These are phyloP conservation scores for Phaeomoniella chlamydospora DNA, from an alignment of 2,329 filamentous ascomycete species.

Conservation along the genomic window DNA sequence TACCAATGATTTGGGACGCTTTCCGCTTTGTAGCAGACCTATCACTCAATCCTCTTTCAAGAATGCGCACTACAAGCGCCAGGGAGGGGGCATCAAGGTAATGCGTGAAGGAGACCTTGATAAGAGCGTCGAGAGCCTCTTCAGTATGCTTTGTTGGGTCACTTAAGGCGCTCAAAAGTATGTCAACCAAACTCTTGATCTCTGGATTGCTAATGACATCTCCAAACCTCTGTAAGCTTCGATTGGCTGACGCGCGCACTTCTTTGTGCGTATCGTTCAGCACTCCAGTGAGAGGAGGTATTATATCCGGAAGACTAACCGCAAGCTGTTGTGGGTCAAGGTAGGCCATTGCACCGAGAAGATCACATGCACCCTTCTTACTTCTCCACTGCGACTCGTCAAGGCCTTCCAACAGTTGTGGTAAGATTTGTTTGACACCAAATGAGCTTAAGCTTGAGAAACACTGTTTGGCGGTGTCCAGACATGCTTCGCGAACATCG, in stretches of 20 bases:
- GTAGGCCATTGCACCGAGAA: constrained; percentile 96
- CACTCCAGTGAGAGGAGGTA: constrained; percentile 84
- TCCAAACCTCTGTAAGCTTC: constrained; percentile 92
- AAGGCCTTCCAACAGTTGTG: constrained; percentile 77
- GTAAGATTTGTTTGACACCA: constrained; percentile 87
- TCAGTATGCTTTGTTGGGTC: constrained; percentile 97
- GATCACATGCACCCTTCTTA: constrained; percentile 94
- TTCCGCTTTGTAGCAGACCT: constrained; percentile 93
- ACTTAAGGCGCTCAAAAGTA: constrained; percentile 89
- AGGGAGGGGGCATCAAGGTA: constrained; percentile 96
- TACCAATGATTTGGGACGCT: constrained; percentile 93
- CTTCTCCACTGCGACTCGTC: constrained; percentile 96
- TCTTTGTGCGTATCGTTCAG: constrained; percentile 98
- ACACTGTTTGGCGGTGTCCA: constrained; percentile 86
- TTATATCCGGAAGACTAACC: constrained; percentile 85
- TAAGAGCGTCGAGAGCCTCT: constrained; percentile 79
- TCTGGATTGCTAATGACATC: constrained; percentile 98
- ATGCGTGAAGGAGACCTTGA: constrained; percentile 97
- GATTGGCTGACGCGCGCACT: constrained; percentile 79
- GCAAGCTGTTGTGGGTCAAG: constrained; percentile 91
- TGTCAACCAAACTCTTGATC: constrained; percentile 80
- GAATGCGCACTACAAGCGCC: constrained; percentile 83
- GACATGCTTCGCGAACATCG: constrained; percentile 82
- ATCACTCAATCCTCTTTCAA: constrained; percentile 82
- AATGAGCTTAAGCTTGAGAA: constrained; percentile 89